A percentile compares a stretch with the other conserved stretches of the same genome.
Evolutionary conservation across 2,329 filamentous ascomycete genomes (phyloP).

Genomic region (Alternaria consortialis): DNA sequence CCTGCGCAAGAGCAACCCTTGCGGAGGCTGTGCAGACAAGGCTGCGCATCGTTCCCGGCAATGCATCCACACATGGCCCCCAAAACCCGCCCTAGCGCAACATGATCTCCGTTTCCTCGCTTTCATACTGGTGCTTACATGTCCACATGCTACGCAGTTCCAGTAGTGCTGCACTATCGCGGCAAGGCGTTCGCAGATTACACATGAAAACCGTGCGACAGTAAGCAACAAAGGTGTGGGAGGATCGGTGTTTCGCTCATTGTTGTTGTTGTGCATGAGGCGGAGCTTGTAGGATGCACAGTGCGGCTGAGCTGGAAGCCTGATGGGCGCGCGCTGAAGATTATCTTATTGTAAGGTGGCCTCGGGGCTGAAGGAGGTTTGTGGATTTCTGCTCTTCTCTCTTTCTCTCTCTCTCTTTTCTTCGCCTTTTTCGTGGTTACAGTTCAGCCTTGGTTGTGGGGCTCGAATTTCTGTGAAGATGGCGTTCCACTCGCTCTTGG

Average conservation of each 20-base stretch:
- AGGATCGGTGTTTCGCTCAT: constrained; percentile 8
- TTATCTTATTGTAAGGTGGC: constrained; percentile 8
- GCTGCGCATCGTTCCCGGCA: constrained; percentile 3
- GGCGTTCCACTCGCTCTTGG: neutral
- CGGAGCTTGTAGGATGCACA: constrained; percentile 15
- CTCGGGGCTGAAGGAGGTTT: neutral
- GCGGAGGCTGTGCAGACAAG: constrained; percentile 14
- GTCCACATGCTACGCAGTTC: neutral
- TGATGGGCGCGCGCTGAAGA: neutral
- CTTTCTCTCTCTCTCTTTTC: neutral
- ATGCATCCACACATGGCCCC: constrained; percentile 8
- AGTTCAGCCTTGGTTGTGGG: neutral
- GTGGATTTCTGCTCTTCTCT: neutral
- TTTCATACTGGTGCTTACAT: constrained; percentile 2
- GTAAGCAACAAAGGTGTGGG: constrained; percentile 17
- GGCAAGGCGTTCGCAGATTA: constrained; percentile 1
- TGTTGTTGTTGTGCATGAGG: constrained; percentile 16
- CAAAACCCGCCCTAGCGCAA: constrained; percentile 8
- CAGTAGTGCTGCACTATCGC: constrained; percentile 8
- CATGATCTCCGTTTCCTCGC: constrained; percentile 2
- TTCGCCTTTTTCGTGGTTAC: neutral
- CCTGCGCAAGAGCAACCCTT: neutral
- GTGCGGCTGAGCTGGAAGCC: constrained; percentile 18
- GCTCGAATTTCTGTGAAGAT: neutral
- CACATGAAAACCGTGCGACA: constrained; percentile 8